Evolutionary conservation across 129 eudicot species (phyloP), one percentile per base, ranked within the genome.

Genomic region (Pulicaria dysenterica): DNA sequence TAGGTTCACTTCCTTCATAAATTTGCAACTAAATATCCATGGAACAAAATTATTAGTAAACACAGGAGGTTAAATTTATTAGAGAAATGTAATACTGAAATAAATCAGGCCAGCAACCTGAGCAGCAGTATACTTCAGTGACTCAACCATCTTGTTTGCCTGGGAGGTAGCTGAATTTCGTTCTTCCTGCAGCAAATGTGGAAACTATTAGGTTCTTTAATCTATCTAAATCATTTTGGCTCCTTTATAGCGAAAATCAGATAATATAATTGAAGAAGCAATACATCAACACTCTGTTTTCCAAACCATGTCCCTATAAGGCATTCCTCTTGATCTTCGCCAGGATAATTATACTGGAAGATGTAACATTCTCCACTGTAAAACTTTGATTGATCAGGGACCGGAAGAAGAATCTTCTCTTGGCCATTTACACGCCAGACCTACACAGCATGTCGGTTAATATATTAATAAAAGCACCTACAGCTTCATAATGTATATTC

Each of bases 341-440:
- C 99, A 47, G 95, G 84, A 78, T 83, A 95, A 45, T 93, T 63
- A 80, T 95, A 95, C 68, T 88, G 97, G 70, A 91, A 88, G 49
- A 95, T 86, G 54, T 88, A 95, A 79, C 99, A 95, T 74, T 95
- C 99, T 77, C 97, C 99, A 86, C 91, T 85, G 69, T 86, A 95
- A 70, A 95, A 88, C 73, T 91, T 95, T 68, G 94, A 81, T 84
- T 83, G 90, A 10, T 88, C 96, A 15, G 89, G 8, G 34, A 80
- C 85, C 36, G 86, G 50, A 73, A 95, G 95, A 68, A 83, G 88
- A 51, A 78, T 78, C 83, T 86, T 88, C 47, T 66, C 84, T 70
- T 88, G 79, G 9, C 95, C 96, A 79, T 86, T 81, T 69, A 95
- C 91, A 68, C 91, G 97, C 99, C 99, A 95, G 68, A 91, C 99